Base-by-base conservation (phyloP, 2,329 filamentous ascomycete genomes). In the Beauveria caledonica region DNA sequence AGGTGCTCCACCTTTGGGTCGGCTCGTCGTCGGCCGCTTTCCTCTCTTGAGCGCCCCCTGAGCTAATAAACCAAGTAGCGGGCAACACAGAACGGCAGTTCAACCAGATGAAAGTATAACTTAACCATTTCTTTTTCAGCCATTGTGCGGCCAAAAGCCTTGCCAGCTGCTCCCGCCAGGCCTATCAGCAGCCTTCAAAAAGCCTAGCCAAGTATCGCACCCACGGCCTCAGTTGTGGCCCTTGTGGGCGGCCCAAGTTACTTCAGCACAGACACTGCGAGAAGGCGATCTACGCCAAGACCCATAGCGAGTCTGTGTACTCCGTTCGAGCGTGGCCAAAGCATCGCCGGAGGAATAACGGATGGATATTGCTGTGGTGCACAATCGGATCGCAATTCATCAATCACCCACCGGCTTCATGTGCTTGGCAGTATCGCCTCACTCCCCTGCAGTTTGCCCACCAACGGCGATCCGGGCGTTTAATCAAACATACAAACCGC, bases 191-290 rank as follows among this genome's bases (percentile, higher is more conserved):
- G 7, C 13, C 29, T 21, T 39, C 9, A 13, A n/a, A 17, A n/a
- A 13, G 17, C 27, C 15, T 19, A 10, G 45, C 33, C 45, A 58
- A 58, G 33, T 46, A 27, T 23, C 33, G 45, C 17, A 33, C 45
- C 51, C 45, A 19, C 19, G 33, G 33, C 33, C 33, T 48, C 11
- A 13, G 15, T n/a, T 15, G 33, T 23, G 4, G 4, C 23, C n/a
- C n/a, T 23, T 23, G 53, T 48, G 45, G 44, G 21, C 9, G 45
- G 44, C 29, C 36, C 46, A 44, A 58, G 46, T 44, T 21, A 33
- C 36, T 23, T 58, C 23, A 27, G 56, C 56, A 58, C 56, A 51
- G 56, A 58, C 56, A 50, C 29, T 57, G 29, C 9, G 19, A 40
- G 27, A 23, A 33, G 29, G 33, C 56, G 56, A 58, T 58, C 56